Base-by-base conservation (phyloP, 108 stramenopile species). In the Fragilaria radians region DNA sequence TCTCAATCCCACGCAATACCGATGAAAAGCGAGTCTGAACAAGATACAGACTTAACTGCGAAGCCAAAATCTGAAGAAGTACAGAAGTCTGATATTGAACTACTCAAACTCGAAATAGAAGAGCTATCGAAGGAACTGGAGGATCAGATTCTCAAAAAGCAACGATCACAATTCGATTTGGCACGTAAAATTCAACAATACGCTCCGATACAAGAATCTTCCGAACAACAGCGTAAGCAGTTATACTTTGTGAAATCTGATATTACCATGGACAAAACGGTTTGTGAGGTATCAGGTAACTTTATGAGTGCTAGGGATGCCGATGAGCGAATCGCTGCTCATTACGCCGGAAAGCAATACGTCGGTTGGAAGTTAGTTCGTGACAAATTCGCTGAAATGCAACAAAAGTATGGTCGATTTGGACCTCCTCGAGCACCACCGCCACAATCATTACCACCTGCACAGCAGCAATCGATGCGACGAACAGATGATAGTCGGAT, bases 281-380 rank as follows among this genome's bases (percentile, higher is more conserved):
- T 94, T 7, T 94, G 93, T 56, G 85, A 90, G 34, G 89, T 94
- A 0, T 91, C 89, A 5, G 93, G 93, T 32, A 94, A 94, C 60
- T 91, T 91, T 59, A 91, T 94, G 89, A 81, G 76, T 52, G 71
- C 81, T 52, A 82, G 88, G 28, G 93, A 94, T 72, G 93, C 93
- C 47, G 93, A 94, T 66, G 93, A 94, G 56, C 72, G 93, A 14
- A 91, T 94, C 59, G 93, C 93, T 1, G 93, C 93, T 4, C 93
- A 94, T 71, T 94, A 89, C 69, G 88, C 93, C 0, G 93, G 93
- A 36, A 94, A 91, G 70, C 93, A 94, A 61, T 94, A 94, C 59
- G 82, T 90, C 0, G 93, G 93, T 21, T 94, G 93, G 93, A 90
- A 94, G 49, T 60, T 88, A 71, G 87, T 90, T n/a, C 75, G 93